Percentiles rank a stretch among this genome's conserved stretches.
These are phyloP conservation scores for Blepharisma japonicum DNA, from an alignment of 73 alveolate species.

Conservation along the genomic window DNA sequence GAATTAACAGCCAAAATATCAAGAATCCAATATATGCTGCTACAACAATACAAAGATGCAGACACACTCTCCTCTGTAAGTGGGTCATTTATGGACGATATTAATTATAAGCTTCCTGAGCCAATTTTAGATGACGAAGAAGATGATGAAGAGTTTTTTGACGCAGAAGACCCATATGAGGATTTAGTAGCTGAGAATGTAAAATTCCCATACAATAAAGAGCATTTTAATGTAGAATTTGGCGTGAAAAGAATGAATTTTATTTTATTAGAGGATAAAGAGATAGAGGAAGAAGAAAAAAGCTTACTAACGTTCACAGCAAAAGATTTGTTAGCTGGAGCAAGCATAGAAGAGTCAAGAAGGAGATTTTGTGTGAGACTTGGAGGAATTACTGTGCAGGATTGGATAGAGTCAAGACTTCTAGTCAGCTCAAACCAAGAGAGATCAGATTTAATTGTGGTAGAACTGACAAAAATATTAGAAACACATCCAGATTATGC, in stretches of 20 bases:
- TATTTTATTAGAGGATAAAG: not conserved
- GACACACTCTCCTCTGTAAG: not conserved
- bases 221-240: not conserved
- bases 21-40: slow-evolving; percentile 3
- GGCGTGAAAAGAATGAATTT: not conserved
- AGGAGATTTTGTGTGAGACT: not conserved
- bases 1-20: slow-evolving; percentile 10
- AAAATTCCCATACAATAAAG: slow-evolving; percentile 20
- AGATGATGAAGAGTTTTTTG: slow-evolving; percentile 28
- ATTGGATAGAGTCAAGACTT: slow-evolving; percentile 8
- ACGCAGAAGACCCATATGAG: slow-evolving; percentile 5
- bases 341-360: not conserved
- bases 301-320: not conserved
- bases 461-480: not conserved
- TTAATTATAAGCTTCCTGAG: not conserved
- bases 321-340: not conserved
- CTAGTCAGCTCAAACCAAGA: not conserved
- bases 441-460: not conserved
- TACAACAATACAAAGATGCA: not conserved
- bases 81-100: not conserved
- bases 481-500: slow-evolving; percentile 20
- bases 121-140: slow-evolving; percentile 9
- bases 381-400: not conserved
- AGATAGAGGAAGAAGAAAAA: not conserved
- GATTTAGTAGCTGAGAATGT: not conserved